Evolutionary conservation across 116 monocot genomes (phyloP).

Genomic region (Cymodocea nodosa): DNA sequence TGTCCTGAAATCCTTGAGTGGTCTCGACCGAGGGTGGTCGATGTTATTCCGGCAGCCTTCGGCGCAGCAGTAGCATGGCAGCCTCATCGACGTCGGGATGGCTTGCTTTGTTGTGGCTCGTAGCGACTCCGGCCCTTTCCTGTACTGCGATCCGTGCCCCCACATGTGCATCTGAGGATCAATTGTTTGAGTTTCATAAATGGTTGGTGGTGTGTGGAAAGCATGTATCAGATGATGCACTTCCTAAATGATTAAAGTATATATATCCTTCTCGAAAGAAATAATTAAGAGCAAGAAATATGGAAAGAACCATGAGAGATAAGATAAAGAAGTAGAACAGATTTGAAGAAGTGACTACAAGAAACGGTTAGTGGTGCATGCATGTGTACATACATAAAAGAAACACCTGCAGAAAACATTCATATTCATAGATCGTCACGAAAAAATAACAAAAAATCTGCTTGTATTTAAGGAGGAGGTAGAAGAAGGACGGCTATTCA

Average conservation of each 20-base stretch:
- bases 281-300: no score
- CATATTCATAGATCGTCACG: no score
- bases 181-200: background rate
- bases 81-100: slow-evolving; percentile 30
- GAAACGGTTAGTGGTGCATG: no score
- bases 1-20: slow-evolving; percentile 91
- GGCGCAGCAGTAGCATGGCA: slow-evolving; percentile 90
- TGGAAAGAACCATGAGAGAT: no score
- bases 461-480: background rate
- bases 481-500: no score
- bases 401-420: no score
- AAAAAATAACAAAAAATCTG: background rate
- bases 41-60: slow-evolving; percentile 95
- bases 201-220: background rate
- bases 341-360: no score
- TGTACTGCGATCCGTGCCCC: slow-evolving; percentile 72
- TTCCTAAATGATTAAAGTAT: no score
- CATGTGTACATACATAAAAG: no score
- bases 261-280: no score
- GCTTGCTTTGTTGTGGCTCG: slow-evolving; percentile 19
- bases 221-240: background rate
- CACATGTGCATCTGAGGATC: slow-evolving; percentile 73
- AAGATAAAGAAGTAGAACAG: no score
- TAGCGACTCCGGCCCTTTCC: slow-evolving; percentile 55
- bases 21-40: slow-evolving; percentile 66